These are phyloP conservation scores for Plantago major DNA, from an alignment of 257 asterid genomes.

Conservation along the genomic window DNA sequence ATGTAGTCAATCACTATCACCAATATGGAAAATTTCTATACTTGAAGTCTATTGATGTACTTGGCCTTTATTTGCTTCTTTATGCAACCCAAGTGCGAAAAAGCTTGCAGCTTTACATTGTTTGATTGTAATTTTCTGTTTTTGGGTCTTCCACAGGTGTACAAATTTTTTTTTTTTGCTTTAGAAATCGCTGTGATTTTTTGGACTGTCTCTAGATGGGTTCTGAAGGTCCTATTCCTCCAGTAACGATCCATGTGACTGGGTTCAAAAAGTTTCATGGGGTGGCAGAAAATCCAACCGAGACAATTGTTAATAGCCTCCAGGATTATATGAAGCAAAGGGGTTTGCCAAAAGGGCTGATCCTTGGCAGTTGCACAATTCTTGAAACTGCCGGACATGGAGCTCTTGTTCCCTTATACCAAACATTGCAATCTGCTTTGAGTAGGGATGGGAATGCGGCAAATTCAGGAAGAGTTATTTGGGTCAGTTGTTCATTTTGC, in stretches of 20 bases:
- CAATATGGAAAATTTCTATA: too few species aligned
- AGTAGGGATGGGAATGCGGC: conserved; percentile 36
- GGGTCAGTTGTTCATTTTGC: conserved; percentile 48
- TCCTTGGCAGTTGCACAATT: conserved; percentile 81
- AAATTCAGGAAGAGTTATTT: conserved; percentile 53
- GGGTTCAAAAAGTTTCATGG: conserved; percentile 93
- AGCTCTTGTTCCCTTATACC: conserved; percentile 71
- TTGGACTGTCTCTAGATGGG: conserved; percentile 61
- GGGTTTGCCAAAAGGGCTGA: conserved; percentile 80
- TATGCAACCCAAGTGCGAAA: neutral
- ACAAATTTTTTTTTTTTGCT: conserved; percentile 27
- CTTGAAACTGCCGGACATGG: conserved; percentile 97
- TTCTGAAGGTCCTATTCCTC: conserved; percentile 81
- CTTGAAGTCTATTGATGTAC: neutral
- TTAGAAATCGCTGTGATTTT: conserved; percentile 22
- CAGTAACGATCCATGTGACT: conserved; percentile 79
- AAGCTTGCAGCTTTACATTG: conserved; percentile 11
- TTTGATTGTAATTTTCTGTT: conserved; percentile 5
- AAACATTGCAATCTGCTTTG: conserved; percentile 68
- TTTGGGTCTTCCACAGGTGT: conserved; percentile 26
- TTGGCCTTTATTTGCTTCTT: conserved; percentile 4
- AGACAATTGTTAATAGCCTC: conserved; percentile 71
- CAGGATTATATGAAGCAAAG: conserved; percentile 62
- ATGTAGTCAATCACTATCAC: too few species aligned
- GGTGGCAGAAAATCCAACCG: conserved; percentile 95